Evolutionary conservation across 495 filamentous ascomycete genomes (phyloP), one percentile per base, ranked within the genome.

Genomic region (Trichoderma erinaceum): DNA sequence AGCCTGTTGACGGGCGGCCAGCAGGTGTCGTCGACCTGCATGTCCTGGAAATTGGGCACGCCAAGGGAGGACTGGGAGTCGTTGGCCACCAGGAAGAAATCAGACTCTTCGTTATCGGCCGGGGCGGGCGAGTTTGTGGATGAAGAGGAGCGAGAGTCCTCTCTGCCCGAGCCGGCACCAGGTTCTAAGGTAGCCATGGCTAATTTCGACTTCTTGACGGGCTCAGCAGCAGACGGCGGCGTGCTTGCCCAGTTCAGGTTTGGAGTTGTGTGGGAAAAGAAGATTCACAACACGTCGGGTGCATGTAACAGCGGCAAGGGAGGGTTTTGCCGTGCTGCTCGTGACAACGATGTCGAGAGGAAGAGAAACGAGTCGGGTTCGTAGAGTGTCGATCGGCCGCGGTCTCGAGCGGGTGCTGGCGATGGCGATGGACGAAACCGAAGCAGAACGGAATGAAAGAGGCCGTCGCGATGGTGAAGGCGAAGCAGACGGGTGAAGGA

Each of bases 1-100:
- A 99, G 85, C 58, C 88, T 86, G 64, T 90, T 87, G 70, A 97
- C 88, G 52, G 93, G 93, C 23, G 91, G 87, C 8, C 82, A 73
- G 70, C 86, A 85, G 71, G 88, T 87, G 72, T 84, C 83, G 69
- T 88, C 85, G 35, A 86, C 79, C 44, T 83, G 82, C 76, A 92
- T 87, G 67, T 93, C 92, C 69, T 90, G 86, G 66, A 91, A 81
- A 46, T 89, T 92, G 29, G 87, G 86, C 12, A 92, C 87, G 41
- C 90, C 92, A 48, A 97, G 84, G 3, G 93, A 97, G 7, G 93
- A 97, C 72, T 92, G 86, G 4, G 92, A 96, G 76, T 97, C 93
- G 78, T 97, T 96, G 69, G 86, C 84, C 69, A 88, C 90, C 58
- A 86, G 85, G 78, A 95, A 94, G 81, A 94, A 96, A 76, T 97